Evolutionary conservation across 371 early-diverging fungal species (phyloP), one percentile per base, ranked within the genome.

Genomic region (Batrachochytrium dendrobatidis): DNA sequence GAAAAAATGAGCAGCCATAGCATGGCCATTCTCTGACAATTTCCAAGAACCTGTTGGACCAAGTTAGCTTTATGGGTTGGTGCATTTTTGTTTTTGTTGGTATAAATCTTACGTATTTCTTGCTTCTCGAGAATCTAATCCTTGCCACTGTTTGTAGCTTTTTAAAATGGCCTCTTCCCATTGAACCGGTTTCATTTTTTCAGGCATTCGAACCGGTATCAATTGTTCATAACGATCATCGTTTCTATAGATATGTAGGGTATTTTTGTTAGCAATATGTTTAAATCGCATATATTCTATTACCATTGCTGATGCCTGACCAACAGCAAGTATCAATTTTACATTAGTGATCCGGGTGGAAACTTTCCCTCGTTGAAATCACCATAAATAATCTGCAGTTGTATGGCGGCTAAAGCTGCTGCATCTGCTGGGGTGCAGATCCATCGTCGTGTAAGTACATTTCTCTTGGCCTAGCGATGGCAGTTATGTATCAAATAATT

Each of bases 1-100:
- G 79, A 57, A 78, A 78, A 44, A 74, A 75, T 1, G 70, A 61
- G 55, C 70, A 67, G 12, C 79, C 79, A 44, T 78, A 75, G 39
- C 69, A 72, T 2, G 69, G 62, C 68, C 67, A 70, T 33, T 62
- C 49, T 12, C 79, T 58, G 0, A 67, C 67, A 20, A 65, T 58
- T 30, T 72, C 67, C 30, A 77, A 59, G 46, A 67, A 74, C 44
- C 73, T 73, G 34, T 20, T 20, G 22, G n/a, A 20, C 24, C 43
- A 17, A 3, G 29, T 28, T n/a, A 53, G 30, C n/a, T 0, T 10
- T 22, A n/a, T n/a, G 17, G 0, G n/a, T 3, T 32, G 28, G 17
- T 12, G 8, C 49, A 34, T 12, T 6, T 51, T 20, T 8, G 18
- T 51, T 10, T 6, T 33, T 7, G 6, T 12, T 51, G 3, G 8